A percentile compares a stretch with the other conserved stretches of the same genome.
Evolutionary conservation across 805 yeast species (phyloP).

Genomic region (Sugiyamaella lignohabitans): DNA sequence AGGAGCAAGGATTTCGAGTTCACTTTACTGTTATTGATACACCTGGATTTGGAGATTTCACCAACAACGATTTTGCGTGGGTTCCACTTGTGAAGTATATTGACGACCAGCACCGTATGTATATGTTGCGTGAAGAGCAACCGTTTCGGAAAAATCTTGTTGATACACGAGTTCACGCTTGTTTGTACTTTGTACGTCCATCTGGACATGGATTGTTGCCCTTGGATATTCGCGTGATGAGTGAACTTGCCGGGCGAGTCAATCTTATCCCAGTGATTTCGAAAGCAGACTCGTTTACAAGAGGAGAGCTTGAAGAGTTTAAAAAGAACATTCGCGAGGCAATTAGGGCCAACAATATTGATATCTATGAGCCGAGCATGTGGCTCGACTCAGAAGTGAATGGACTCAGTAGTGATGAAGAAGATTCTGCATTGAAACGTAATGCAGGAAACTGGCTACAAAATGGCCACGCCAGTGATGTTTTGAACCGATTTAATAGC

Average conservation of each 20-base stretch:
- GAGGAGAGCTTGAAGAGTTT: constrained; percentile 59
- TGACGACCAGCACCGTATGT: constrained; percentile 84
- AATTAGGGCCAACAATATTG: constrained; percentile 76
- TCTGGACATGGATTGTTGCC: constrained; percentile 85
- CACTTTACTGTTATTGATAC: constrained; percentile 81
- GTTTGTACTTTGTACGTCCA: constrained; percentile 85
- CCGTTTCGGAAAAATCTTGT: constrained; percentile 51
- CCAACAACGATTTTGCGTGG: constrained; percentile 81
- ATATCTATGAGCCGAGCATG: constrained; percentile 47
- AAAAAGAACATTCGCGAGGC: constrained; percentile 64
- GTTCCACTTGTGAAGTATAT: constrained; percentile 80
- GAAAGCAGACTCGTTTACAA: constrained; percentile 78
- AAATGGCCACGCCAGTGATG: too few relatives aligned
- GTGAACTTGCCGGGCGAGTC: constrained; percentile 68
- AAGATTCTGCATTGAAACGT: neutral
- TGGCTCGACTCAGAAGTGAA: constrained; percentile 49
- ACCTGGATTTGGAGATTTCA: constrained; percentile 90
- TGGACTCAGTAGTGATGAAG: constrained; percentile 1
- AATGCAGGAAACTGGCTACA: too few relatives aligned
- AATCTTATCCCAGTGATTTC: constrained; percentile 87
- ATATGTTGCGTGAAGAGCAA: constrained; percentile 90
- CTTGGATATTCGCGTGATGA: constrained; percentile 83
- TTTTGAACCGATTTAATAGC: too few relatives aligned
- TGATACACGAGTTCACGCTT: constrained; percentile 86
- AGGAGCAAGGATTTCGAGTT: constrained; percentile 74